phyloP scores from a whole-genome alignment of 1,284 basidiomycete species.

The Trichosporon sp. region DNA sequence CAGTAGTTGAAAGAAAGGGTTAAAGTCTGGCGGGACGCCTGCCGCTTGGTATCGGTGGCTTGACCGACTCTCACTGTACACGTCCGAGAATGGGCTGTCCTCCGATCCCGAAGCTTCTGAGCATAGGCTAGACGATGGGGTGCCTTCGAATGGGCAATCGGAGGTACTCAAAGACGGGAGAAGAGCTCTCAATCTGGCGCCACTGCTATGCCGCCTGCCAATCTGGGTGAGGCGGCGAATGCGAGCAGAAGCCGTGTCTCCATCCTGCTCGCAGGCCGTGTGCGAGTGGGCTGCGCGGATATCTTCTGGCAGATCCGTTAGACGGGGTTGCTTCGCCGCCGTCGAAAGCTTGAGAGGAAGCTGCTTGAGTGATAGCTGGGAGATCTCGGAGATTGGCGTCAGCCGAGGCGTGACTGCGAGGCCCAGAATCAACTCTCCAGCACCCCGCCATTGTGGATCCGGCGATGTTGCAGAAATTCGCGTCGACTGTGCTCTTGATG shows the following conservation, averaged over 20 bases:
- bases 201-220: background rate
- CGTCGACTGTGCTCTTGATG: background rate
- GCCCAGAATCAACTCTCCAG: background rate
- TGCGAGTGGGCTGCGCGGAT: background rate
- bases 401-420: background rate
- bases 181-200: background rate
- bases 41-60: too few relatives aligned
- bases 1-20: slow-evolving; percentile 28
- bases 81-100: background rate
- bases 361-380: background rate
- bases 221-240: background rate
- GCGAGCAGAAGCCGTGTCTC: background rate
- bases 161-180: too few relatives aligned
- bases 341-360: background rate
- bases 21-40: slow-evolving; percentile 24
- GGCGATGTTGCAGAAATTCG: background rate
- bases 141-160: too few relatives aligned
- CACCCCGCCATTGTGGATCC: background rate
- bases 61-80: background rate
- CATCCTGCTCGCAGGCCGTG: background rate
- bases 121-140: too few relatives aligned
- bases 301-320: background rate
- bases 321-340: background rate
- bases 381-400: background rate
- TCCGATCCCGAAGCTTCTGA: background rate